Percentiles rank a stretch among this genome's conserved stretches.
These are phyloP conservation scores for Camellia oleifera DNA, from an alignment of 179 eudicot genomes.

Conservation along the genomic window DNA sequence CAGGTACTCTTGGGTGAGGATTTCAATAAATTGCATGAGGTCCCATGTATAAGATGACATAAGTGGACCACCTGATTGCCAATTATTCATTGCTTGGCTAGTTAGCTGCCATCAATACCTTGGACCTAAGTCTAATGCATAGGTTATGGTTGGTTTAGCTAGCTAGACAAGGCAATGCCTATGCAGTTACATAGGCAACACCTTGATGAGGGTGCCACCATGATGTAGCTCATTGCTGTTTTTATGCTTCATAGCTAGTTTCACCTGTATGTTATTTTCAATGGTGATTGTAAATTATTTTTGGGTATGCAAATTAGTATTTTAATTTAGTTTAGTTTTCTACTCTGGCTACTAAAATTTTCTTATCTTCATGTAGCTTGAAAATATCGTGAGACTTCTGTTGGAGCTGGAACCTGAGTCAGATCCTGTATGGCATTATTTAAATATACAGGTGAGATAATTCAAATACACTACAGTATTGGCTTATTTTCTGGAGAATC, in stretches of 20 bases:
- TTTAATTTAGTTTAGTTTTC: neutral
- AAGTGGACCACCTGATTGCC: neutral
- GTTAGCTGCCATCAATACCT: neutral
- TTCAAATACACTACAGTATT: neutral
- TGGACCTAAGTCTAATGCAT: neutral
- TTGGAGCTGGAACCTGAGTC: constrained; percentile 98
- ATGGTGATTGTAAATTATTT: constrained; percentile 3
- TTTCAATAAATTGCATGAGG: neutral
- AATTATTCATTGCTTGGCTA: neutral
- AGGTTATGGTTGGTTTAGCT: constrained; percentile 8
- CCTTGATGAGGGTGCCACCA: neutral
- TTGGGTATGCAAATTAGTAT: neutral
- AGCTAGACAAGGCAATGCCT: neutral
- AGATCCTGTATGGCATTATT: constrained; percentile 96
- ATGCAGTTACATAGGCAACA: constrained; percentile 6
- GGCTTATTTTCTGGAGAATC: neutral
- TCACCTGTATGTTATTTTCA: neutral
- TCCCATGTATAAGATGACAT: neutral
- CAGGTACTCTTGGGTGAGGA: neutral
- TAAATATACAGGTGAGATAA: constrained; percentile 78
- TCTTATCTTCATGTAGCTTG: constrained; percentile 65
- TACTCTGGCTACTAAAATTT: neutral
- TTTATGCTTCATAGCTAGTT: neutral
- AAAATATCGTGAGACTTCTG: constrained; percentile 88
- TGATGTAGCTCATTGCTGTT: constrained; percentile 1